Evolutionary conservation across 2,329 filamentous ascomycete genomes (phyloP).

Genomic region (Aureobasidium sp.): DNA sequence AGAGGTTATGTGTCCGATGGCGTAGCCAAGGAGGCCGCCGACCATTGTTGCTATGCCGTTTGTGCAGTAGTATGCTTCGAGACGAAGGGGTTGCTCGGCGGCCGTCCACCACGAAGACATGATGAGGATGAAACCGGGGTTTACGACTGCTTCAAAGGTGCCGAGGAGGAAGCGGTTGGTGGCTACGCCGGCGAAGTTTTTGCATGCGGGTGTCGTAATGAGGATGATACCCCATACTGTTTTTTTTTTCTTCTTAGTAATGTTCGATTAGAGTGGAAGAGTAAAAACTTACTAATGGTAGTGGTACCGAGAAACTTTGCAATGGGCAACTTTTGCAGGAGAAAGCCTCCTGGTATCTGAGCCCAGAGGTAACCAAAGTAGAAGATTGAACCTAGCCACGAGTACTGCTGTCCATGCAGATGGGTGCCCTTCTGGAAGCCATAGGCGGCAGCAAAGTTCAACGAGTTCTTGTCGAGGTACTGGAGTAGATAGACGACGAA

Average conservation of each 20-base stretch:
- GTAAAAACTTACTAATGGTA: background rate
- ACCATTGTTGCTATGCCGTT: conserved; percentile 57
- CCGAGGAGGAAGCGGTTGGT: conserved; percentile 33
- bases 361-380: conserved; percentile 45
- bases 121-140: conserved; percentile 32
- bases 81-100: conserved; percentile 18
- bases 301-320: conserved; percentile 40
- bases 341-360: conserved; percentile 40
- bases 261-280: too few species aligned
- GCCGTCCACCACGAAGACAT: conserved; percentile 31
- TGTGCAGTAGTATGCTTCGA: conserved; percentile 37
- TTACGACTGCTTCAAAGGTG: conserved; percentile 31
- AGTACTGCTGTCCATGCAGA: conserved; percentile 45
- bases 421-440: conserved; percentile 43
- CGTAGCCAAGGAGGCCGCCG: conserved; percentile 53
- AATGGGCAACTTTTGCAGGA: conserved; percentile 41
- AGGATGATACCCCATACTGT: conserved; percentile 35
- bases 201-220: conserved; percentile 36
- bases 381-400: conserved; percentile 46
- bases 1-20: conserved; percentile 42
- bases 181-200: conserved; percentile 35
- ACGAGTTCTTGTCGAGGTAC: conserved; percentile 35
- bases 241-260: background rate
- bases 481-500: conserved; percentile 34
- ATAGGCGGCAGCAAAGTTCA: conserved; percentile 43